Conservation (phyloP, 371 early-diverging fungal species). For the Funneliformis caledonium region DNA sequence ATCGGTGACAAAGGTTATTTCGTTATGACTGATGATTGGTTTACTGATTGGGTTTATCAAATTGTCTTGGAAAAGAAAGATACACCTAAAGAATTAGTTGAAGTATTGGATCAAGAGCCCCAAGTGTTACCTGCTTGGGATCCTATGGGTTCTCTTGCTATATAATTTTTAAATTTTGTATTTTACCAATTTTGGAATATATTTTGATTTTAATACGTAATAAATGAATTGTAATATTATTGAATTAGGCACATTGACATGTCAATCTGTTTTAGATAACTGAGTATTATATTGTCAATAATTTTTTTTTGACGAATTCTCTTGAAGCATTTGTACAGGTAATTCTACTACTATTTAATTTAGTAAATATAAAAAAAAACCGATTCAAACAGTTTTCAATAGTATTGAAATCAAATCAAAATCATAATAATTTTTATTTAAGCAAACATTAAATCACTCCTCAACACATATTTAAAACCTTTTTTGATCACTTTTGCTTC, state of each 20-base stretch:
- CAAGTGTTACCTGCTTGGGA: conserved; percentile 78
- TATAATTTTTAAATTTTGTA: background rate
- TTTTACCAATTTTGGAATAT: background rate
- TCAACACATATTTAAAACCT: conserved; percentile 73
- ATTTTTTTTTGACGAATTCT: too few species aligned
- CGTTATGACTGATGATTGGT: conserved; percentile 84
- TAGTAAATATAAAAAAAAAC: too few species aligned
- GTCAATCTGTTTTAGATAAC: too few species aligned
- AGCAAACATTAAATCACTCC: conserved; percentile 69
- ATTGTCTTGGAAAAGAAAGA: conserved; percentile 72
- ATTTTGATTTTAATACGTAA: too few species aligned
- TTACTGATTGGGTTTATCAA: conserved; percentile 81
- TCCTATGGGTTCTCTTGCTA: conserved; percentile 69
- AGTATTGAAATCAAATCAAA: too few species aligned
- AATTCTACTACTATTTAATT: too few species aligned
- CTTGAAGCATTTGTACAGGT: too few species aligned
- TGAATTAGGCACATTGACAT: too few species aligned
- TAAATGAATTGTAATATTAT: too few species aligned
- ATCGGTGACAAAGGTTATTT: conserved; percentile 78
- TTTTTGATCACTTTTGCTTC: conserved; percentile 68
- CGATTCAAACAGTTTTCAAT: too few species aligned
- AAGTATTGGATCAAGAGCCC: conserved; percentile 66
- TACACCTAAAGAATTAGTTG: conserved; percentile 62
- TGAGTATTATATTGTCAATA: too few species aligned
- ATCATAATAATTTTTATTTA: background rate